Conservation (phyloP, 495 filamentous ascomycete species). For the Penicillium taxi region DNA sequence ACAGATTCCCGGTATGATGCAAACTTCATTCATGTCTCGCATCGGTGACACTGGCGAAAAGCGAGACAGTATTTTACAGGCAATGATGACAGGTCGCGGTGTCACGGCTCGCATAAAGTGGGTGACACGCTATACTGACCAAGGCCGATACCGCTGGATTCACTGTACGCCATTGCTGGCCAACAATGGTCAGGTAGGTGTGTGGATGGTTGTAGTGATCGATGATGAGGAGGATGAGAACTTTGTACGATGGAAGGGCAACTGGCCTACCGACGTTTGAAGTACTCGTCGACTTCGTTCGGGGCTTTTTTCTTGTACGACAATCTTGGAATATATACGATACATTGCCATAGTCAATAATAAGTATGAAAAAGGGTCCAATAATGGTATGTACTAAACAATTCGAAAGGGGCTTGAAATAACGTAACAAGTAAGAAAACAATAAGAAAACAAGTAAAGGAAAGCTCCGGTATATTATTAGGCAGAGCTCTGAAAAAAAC, state of each 20-base stretch:
- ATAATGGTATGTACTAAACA: too few relatives aligned
- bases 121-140: conserved; percentile 35
- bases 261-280: conserved; percentile 4
- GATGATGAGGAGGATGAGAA: conserved; percentile 32
- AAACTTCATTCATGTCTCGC: conserved; percentile 33
- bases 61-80: conserved; percentile 45
- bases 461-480: too few relatives aligned
- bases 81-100: conserved; percentile 49
- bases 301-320: too few relatives aligned
- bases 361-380: too few relatives aligned
- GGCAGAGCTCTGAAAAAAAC: too few relatives aligned
- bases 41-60: conserved; percentile 48
- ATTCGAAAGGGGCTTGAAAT: too few relatives aligned
- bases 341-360: too few relatives aligned
- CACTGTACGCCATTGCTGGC: conserved; percentile 54
- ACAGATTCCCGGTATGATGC: conserved; percentile 15
- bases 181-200: conserved; percentile 48
- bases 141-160: conserved; percentile 48
- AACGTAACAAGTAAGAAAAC: too few relatives aligned
- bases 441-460: too few relatives aligned
- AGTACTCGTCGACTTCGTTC: too few relatives aligned
- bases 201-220: conserved; percentile 57
- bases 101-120: conserved; percentile 59
- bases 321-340: too few relatives aligned
- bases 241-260: conserved; percentile 4